Base-by-base conservation (phyloP, 306 rosid genomes). In the Trifolium pratense region DNA sequence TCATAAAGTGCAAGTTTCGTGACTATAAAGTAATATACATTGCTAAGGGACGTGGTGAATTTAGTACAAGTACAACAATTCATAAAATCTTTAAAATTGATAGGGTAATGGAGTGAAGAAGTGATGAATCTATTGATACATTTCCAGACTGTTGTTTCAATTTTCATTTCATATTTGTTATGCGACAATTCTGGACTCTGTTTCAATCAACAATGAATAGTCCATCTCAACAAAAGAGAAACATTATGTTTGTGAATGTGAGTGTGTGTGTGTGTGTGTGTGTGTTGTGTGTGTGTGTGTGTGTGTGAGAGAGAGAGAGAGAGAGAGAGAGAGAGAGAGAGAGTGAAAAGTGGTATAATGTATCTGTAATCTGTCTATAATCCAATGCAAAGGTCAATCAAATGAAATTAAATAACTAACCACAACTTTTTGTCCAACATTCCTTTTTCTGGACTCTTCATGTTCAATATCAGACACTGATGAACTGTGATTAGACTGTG, bases 341-440 rank as follows among this genome's bases (percentile, higher is more conserved):
- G 48, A 13, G 49, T 3, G 49, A 43, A 6, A 43, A 13, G 46
- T 10, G n/a, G 49, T 13, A 13, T 43, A 58, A 36, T 43, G 61
- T 71, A 73, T 62, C 26, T 68, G n/a, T 60, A 76, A 76, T 32
- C 46, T 21, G 21, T 39, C 71, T 43, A 56, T 46, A 51, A 75
- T 26, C 72, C 53, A 52, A 46, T 59, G 56, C 53, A 78, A 39
- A 40, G 67, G 74, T 64, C 29, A 58, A 53, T 51, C 2, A 68
- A 66, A 70, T 42, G 40, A 74, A 71, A 57, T 25, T 13, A 57
- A 69, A 66, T 3, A 76, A 86, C 97, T 81, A 56, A 94, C 97
- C 97, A 94, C 85, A 76, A 89, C 91, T 85, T 83, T 94, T 77
- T 91, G 89, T 66, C 93, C 90, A 81, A 67, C 98, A 89, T 88